Evolutionary conservation across 2,329 filamentous ascomycete species (phyloP).

Genomic region (Diplodia mutila): DNA sequence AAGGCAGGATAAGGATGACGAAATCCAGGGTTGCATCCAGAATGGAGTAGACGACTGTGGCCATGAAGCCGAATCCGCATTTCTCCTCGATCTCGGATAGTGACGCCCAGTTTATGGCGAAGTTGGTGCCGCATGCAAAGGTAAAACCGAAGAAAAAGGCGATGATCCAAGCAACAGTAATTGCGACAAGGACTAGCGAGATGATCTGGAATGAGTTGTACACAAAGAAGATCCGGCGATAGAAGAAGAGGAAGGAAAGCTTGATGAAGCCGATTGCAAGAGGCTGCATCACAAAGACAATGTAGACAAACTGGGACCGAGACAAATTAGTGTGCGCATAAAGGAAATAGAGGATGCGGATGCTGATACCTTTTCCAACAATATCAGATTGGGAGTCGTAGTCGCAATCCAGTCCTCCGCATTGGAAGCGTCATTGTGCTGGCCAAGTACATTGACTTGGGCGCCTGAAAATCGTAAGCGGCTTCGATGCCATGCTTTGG

Average conservation of each 20-base stretch:
- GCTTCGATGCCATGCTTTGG: neutral
- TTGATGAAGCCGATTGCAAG: slow-evolving; percentile 13
- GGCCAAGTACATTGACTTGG: neutral
- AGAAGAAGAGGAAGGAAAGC: slow-evolving; percentile 11
- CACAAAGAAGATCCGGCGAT: slow-evolving; percentile 5
- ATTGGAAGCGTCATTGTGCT: neutral
- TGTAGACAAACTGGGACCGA: neutral
- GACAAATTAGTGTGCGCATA: neutral
- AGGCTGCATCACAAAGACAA: slow-evolving; percentile 8
- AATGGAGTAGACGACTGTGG: neutral
- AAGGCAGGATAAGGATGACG: neutral
- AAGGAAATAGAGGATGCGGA: neutral
- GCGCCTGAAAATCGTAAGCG: neutral
- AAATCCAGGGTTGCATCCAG: neutral
- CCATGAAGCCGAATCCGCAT: slow-evolving; percentile 10
- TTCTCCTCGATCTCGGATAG: neutral
- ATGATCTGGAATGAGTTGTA: neutral
- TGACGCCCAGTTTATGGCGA: slow-evolving; percentile 4
- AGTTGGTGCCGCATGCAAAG: slow-evolving; percentile 5
- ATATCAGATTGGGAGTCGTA: neutral
- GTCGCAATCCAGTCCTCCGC: neutral
- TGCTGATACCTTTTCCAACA: slow-evolving; percentile 1
- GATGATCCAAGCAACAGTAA: neutral
- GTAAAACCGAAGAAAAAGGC: slow-evolving; percentile 16
- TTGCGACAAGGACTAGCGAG: neutral